Conservation (phyloP, 345 rosid genomes). For the Acer saccharum region DNA sequence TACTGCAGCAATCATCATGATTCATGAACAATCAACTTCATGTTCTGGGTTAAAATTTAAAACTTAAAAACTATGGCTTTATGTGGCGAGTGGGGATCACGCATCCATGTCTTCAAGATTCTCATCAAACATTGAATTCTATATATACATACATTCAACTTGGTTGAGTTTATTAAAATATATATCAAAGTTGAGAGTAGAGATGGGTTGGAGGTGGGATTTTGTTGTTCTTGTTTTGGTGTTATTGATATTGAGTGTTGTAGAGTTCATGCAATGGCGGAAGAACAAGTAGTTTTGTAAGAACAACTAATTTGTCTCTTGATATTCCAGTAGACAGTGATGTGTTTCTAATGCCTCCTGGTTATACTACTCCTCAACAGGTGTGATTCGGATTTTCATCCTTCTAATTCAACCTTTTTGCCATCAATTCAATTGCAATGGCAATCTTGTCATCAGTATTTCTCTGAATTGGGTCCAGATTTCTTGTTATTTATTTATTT, state of each 20-base stretch:
- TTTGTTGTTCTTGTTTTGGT: neutral
- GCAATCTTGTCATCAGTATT: too few relatives aligned
- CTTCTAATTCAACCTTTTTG: too few relatives aligned
- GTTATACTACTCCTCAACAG: slow-evolving; percentile 86
- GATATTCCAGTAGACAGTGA: slow-evolving; percentile 87
- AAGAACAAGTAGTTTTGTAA: slow-evolving; percentile 58
- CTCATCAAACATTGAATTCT: neutral
- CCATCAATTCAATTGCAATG: too few relatives aligned
- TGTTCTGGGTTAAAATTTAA: neutral
- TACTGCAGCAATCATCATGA: too few relatives aligned
- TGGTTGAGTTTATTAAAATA: neutral
- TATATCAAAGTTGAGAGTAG: neutral
- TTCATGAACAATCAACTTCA: neutral
- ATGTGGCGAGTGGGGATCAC: neutral
- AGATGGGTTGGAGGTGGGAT: slow-evolving; percentile 28
- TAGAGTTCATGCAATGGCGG: slow-evolving; percentile 51
- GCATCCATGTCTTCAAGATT: neutral
- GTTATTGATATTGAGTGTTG: slow-evolving; percentile 20
- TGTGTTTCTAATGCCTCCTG: slow-evolving; percentile 71
- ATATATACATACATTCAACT: neutral
- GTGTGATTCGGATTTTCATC: slow-evolving; percentile 16
- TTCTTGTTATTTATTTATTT: too few relatives aligned
- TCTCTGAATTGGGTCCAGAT: too few relatives aligned
- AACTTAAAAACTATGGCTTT: neutral
- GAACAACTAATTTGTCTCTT: slow-evolving; percentile 44